Evolutionary conservation across 345 rosid species (phyloP).

Genomic region (Hevea brasiliensis): DNA sequence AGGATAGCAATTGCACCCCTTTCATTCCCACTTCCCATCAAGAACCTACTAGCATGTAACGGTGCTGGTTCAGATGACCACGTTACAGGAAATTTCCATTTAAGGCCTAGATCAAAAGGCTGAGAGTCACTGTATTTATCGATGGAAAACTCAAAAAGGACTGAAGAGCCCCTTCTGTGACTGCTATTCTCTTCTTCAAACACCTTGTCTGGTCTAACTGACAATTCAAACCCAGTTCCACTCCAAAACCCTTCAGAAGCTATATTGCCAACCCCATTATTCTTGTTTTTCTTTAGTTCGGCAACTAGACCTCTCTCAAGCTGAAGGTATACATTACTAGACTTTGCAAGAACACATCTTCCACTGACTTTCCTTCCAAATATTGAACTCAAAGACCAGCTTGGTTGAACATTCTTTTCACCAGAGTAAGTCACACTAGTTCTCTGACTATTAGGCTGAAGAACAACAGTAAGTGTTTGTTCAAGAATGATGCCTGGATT

Average conservation of each 20-base stretch:
- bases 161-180: slow-evolving; percentile 33
- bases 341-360: slow-evolving; percentile 70
- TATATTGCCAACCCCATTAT: slow-evolving; percentile 16
- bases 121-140: slow-evolving; percentile 52
- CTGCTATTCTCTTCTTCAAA: slow-evolving; percentile 43
- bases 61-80: slow-evolving; percentile 80
- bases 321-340: slow-evolving; percentile 72
- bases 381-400: slow-evolving; percentile 80
- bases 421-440: slow-evolving; percentile 22
- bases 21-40: slow-evolving; percentile 98
- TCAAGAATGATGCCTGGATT: slow-evolving; percentile 60
- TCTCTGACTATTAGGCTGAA: slow-evolving; percentile 53
- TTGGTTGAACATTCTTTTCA: slow-evolving; percentile 54
- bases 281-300: slow-evolving; percentile 38
- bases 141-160: slow-evolving; percentile 54
- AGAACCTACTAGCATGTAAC: slow-evolving; percentile 69
- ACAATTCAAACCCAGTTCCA: slow-evolving; percentile 50
- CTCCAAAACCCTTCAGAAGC: slow-evolving; percentile 32
- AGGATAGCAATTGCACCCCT: slow-evolving; percentile 92
- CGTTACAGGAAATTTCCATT: slow-evolving; percentile 67
- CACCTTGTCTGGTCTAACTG: slow-evolving; percentile 62
- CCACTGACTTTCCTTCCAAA: slow-evolving; percentile 74
- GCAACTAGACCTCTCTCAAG: slow-evolving; percentile 53
- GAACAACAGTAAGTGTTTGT: slow-evolving; percentile 82
- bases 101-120: slow-evolving; percentile 70